Percentiles rank a stretch among this genome's conserved stretches.
Evolutionary conservation across 257 asterid species (phyloP).

Genomic region (Solanum rostratum): DNA sequence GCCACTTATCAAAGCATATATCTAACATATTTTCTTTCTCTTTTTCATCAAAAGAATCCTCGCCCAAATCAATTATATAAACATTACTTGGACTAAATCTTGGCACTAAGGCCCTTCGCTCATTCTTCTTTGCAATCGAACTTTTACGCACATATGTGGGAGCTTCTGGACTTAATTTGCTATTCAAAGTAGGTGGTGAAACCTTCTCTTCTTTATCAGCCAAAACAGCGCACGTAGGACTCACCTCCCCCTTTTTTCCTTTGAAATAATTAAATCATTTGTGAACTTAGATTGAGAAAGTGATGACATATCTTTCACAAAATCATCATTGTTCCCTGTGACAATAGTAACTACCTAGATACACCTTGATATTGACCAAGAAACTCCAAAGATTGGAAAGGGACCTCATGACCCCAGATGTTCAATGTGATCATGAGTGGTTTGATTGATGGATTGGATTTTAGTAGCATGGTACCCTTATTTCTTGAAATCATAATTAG

Average conservation of each 20-base stretch:
- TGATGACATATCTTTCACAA: neutral
- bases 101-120: neutral
- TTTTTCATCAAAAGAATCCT: neutral
- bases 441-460: neutral
- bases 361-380: neutral
- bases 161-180: no score
- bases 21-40: no score
- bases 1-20: neutral
- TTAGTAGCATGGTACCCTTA: neutral
- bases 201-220: neutral
- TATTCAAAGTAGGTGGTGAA: neutral
- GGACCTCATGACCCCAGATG: neutral
- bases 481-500: neutral
- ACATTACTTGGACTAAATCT: no score
- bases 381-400: neutral
- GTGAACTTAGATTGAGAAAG: neutral
- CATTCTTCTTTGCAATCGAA: neutral
- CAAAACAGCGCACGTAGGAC: neutral
- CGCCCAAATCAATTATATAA: neutral
- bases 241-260: no score
- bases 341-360: no score
- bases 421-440: neutral
- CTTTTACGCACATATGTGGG: neutral
- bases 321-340: neutral
- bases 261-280: no score